phyloP scores from a whole-genome alignment of 345 rosid species.

The Nephelium lappaceum region DNA sequence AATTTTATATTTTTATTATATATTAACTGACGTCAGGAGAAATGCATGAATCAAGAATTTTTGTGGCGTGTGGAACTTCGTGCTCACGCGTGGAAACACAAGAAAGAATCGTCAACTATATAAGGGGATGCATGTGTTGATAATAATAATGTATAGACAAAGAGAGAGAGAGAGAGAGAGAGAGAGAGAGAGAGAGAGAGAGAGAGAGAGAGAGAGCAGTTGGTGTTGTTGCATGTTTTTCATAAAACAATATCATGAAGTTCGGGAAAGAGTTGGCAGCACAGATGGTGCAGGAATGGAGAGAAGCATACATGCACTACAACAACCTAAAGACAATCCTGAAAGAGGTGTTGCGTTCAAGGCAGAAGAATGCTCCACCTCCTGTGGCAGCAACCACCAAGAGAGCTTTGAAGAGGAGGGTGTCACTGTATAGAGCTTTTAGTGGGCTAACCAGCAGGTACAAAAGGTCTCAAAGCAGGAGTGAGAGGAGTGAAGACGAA shows the following conservation, averaged over 20 bases:
- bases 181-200: too few relatives aligned
- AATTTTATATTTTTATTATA: too few relatives aligned
- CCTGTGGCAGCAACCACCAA: constrained; percentile 20
- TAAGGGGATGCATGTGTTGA: too few relatives aligned
- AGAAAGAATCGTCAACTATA: too few relatives aligned
- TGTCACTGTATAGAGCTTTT: constrained; percentile 69
- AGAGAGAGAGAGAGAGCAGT: too few relatives aligned
- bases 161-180: too few relatives aligned
- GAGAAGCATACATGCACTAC: constrained; percentile 83
- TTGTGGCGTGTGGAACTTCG: too few relatives aligned
- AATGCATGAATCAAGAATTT: too few relatives aligned
- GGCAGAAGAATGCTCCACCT: constrained; percentile 18
- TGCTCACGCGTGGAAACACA: too few relatives aligned
- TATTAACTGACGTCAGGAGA: too few relatives aligned
- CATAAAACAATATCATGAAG: constrained; percentile 46
- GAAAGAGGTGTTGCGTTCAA: constrained; percentile 44
- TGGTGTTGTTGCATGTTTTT: too few relatives aligned
- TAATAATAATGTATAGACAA: too few relatives aligned
- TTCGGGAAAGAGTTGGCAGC: constrained; percentile 74
- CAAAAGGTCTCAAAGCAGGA: constrained; percentile 28
- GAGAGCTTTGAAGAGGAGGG: constrained; percentile 38
- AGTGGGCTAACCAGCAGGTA: constrained; percentile 60
- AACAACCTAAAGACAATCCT: constrained; percentile 53
- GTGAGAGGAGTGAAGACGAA: constrained; percentile 46
- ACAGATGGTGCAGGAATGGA: constrained; percentile 89